Evolutionary conservation across 2,329 filamentous ascomycete genomes (phyloP).

Genomic region (Cladophialophora psammophila): DNA sequence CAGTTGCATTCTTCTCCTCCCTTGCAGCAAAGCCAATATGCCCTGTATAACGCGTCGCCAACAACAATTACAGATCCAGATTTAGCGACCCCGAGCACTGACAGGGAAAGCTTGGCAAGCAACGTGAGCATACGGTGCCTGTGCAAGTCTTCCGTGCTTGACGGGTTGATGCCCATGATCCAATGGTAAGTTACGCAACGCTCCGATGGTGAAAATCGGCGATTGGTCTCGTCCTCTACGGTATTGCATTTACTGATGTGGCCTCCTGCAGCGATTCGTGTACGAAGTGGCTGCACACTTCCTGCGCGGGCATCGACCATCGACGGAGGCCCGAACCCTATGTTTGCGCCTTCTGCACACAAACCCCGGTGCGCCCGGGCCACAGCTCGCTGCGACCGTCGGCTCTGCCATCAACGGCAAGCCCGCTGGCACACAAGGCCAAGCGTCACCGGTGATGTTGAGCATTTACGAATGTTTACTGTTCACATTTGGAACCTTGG

Average conservation of each 20-base stretch:
- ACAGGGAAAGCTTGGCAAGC: constrained; percentile 60
- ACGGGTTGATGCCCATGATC: constrained; percentile 65
- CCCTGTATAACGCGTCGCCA: constrained; percentile 56
- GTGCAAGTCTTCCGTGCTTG: constrained; percentile 59
- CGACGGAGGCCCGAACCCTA: constrained; percentile 57
- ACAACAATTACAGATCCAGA: constrained; percentile 60
- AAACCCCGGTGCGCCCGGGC: constrained; percentile 50
- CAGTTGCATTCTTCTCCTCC: constrained; percentile 56
- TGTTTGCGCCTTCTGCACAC: constrained; percentile 60
- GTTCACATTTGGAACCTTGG: neutral
- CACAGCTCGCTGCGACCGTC: constrained; percentile 36
- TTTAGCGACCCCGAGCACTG: constrained; percentile 61
- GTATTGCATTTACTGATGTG: constrained; percentile 4
- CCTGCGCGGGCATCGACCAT: constrained; percentile 63
- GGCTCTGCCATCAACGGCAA: constrained; percentile 30
- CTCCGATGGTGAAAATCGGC: neutral
- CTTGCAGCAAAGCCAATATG: constrained; percentile 48
- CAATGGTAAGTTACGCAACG: constrained; percentile 57
- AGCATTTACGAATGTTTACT: neutral
- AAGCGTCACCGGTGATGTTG: constrained; percentile 28
- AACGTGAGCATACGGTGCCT: constrained; percentile 63
- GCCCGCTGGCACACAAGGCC: constrained; percentile 41
- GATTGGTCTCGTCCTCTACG: neutral
- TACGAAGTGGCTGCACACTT: constrained; percentile 68
- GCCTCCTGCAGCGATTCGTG: constrained; percentile 60